Conservation (phyloP, 2,329 filamentous ascomycete genomes). For the Lasiodiplodia gonubiensis region DNA sequence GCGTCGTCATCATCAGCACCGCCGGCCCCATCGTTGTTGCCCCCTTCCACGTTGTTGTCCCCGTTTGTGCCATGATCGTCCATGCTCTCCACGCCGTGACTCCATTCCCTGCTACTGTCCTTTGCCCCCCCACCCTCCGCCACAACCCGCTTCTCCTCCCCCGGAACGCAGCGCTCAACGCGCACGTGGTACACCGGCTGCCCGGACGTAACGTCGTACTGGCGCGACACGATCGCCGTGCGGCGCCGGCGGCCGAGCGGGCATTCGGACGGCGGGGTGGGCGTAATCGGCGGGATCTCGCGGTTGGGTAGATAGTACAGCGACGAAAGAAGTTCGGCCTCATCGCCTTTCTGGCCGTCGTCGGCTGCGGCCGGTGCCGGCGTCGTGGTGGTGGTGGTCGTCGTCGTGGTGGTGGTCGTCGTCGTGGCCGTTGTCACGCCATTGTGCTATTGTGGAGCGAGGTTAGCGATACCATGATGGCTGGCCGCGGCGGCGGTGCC, state of each 20-base stretch:
- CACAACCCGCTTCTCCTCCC: background rate
- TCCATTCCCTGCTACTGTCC: background rate
- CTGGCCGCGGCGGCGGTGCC: background rate
- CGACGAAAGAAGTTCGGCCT: background rate
- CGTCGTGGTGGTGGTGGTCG: background rate
- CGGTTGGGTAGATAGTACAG: conserved; percentile 1
- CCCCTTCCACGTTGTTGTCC: background rate
- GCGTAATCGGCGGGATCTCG: conserved; percentile 6
- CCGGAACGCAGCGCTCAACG: background rate
- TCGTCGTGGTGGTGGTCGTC: background rate
- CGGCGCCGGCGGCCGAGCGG: background rate
- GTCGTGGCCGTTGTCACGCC: background rate
- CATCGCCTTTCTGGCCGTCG: background rate
- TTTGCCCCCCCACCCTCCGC: background rate
- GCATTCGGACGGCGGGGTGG: conserved; percentile 3
- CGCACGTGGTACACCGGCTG: conserved; percentile 22
- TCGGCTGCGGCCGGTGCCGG: background rate
- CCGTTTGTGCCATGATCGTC: background rate
- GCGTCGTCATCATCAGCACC: background rate
- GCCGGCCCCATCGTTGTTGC: background rate
- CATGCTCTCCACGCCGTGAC: background rate
- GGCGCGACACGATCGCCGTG: background rate
- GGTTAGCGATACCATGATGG: background rate
- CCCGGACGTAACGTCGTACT: background rate
- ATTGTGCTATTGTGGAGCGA: background rate